Conservation (phyloP, 208 protist species). For the Trypanosoma avium region DNA sequence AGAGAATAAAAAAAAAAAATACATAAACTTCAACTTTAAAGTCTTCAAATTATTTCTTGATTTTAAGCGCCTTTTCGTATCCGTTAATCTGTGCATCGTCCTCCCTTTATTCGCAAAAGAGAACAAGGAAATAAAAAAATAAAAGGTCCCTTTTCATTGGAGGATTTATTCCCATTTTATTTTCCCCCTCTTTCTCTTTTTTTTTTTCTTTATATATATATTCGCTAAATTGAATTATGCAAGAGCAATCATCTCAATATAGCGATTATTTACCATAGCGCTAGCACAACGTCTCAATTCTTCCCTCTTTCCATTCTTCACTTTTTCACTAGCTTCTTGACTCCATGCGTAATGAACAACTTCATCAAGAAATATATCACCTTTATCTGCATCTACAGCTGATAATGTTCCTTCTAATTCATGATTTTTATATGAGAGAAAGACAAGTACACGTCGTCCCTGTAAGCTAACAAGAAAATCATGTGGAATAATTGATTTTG, state of each 20-base stretch:
- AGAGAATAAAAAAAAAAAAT: too few relatives aligned
- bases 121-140: too few relatives aligned
- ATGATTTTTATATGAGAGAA: constrained; percentile 48
- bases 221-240: too few relatives aligned
- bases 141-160: too few relatives aligned
- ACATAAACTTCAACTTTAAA: too few relatives aligned
- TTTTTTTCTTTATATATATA: background rate
- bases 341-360: constrained; percentile 54
- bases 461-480: constrained; percentile 67
- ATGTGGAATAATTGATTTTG: constrained; percentile 62
- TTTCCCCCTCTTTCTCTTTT: too few relatives aligned
- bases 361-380: constrained; percentile 68
- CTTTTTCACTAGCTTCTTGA: background rate
- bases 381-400: constrained; percentile 67
- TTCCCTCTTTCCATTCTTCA: constrained; percentile 21
- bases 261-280: constrained; percentile 75
- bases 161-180: too few relatives aligned
- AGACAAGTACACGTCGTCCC: constrained; percentile 69
- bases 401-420: constrained; percentile 70
- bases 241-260: constrained; percentile 67
- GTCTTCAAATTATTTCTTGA: too few relatives aligned
- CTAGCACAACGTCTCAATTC: constrained; percentile 43
- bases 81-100: too few relatives aligned
- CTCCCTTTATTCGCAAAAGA: too few relatives aligned
- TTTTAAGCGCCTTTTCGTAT: too few relatives aligned